Conservation (phyloP, 73 alveolate genomes). For the Tetrahymena elliotti region DNA sequence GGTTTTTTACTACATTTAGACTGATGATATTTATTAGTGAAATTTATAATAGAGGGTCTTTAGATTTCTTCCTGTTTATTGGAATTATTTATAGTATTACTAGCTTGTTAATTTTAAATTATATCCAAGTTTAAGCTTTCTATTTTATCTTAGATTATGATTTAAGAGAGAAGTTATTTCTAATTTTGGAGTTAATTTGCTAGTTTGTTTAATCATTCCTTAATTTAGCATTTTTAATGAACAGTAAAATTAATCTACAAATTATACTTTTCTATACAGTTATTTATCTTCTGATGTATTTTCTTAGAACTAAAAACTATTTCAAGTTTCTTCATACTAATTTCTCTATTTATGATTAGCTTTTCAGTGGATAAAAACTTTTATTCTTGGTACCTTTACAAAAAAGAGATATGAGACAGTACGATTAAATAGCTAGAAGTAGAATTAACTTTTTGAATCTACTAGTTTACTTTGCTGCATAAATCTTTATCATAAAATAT, state of each 20-base stretch:
- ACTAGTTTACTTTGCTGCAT: neutral
- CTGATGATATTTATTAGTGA: neutral
- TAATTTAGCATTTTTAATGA: neutral
- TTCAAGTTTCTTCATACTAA: neutral
- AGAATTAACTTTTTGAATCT: neutral
- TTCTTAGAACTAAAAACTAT: neutral
- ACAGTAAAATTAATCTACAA: neutral
- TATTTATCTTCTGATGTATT: neutral
- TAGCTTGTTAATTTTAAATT: neutral
- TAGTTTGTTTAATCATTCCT: neutral
- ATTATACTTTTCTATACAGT: neutral
- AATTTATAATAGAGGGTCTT: neutral
- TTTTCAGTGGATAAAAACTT: neutral
- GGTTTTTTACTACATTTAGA: neutral
- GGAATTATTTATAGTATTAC: neutral
- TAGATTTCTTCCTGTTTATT: neutral
- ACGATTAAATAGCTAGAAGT: neutral
- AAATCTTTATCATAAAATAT: neutral
- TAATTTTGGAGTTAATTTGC: neutral
- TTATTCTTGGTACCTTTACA: neutral
- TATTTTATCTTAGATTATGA: neutral
- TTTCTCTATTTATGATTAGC: neutral
- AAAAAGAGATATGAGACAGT: neutral
- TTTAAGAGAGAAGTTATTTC: neutral
- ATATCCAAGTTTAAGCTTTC: neutral